Evolutionary conservation across 495 filamentous ascomycete species (phyloP).

Genomic region (Aspergillus ostianus): DNA sequence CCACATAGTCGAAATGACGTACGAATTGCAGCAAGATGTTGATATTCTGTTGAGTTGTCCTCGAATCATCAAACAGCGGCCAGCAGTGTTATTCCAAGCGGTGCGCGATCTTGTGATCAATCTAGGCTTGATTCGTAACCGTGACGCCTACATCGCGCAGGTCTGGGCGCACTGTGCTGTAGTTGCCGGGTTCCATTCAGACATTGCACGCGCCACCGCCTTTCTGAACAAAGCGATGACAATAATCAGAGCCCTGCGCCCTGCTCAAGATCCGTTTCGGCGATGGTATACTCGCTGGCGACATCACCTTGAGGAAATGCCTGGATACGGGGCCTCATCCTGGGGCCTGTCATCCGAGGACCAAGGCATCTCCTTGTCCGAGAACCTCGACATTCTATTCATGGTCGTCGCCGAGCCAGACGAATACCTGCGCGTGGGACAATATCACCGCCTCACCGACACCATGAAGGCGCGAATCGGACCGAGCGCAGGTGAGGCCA

Average conservation of each 20-base stretch:
- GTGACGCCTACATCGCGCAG: slow-evolving; percentile 9
- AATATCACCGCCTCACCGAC: slow-evolving; percentile 9
- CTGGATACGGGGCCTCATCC: slow-evolving; percentile 12
- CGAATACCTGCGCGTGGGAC: slow-evolving; percentile 14
- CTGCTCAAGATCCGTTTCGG: not conserved
- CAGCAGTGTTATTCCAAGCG: slow-evolving; percentile 8
- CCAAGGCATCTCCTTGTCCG: not conserved
- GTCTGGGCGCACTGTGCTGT: slow-evolving; percentile 17
- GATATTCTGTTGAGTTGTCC: not conserved
- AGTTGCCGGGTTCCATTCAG: slow-evolving; percentile 18
- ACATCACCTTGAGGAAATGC: slow-evolving; percentile 6
- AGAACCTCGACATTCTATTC: slow-evolving; percentile 4
- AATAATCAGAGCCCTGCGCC: slow-evolving; percentile 1
- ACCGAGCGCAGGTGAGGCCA: not conserved
- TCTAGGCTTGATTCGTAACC: not conserved
- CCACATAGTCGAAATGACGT: not conserved
- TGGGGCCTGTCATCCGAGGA: slow-evolving; percentile 6
- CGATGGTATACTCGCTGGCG: not conserved
- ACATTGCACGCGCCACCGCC: slow-evolving; percentile 14
- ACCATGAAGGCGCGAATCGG: not conserved
- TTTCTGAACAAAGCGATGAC: slow-evolving; percentile 13
- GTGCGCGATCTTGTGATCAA: slow-evolving; percentile 6
- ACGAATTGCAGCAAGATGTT: slow-evolving; percentile 1
- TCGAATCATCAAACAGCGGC: slow-evolving; percentile 4
- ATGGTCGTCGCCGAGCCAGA: slow-evolving; percentile 4